Conservation (phyloP, 306 rosid species). For the Alnus rubra region DNA sequence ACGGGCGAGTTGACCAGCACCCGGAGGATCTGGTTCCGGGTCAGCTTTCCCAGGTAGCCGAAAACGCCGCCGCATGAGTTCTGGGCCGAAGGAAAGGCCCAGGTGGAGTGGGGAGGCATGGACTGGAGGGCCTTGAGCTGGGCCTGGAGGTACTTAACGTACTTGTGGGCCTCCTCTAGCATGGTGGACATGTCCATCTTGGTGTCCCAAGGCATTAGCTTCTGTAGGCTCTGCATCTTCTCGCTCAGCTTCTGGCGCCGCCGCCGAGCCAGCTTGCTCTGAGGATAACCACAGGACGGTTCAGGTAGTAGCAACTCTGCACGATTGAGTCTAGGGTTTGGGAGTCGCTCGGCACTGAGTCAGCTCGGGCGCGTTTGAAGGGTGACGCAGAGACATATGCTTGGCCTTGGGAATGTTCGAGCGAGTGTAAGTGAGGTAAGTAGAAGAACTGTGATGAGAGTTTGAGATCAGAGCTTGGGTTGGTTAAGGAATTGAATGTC, state of each 20-base stretch:
- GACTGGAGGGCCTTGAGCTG: slow-evolving; percentile 54
- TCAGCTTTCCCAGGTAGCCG: slow-evolving; percentile 55
- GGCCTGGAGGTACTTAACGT: slow-evolving; percentile 75
- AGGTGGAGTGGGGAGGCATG: slow-evolving; percentile 54
- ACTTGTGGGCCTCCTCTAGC: slow-evolving; percentile 60
- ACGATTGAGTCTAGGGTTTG: slow-evolving; percentile 24
- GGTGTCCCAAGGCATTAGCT: slow-evolving; percentile 80
- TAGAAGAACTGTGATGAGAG: slow-evolving; percentile 22
- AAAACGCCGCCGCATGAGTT: neutral
- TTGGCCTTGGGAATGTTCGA: slow-evolving; percentile 24
- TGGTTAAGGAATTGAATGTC: slow-evolving; percentile 32
- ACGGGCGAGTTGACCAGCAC: slow-evolving; percentile 75
- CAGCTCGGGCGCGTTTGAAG: slow-evolving; percentile 36
- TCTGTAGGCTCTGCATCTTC: slow-evolving; percentile 76
- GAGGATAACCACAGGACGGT: slow-evolving; percentile 21
- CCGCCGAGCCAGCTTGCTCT: slow-evolving; percentile 53
- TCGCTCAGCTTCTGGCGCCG: slow-evolving; percentile 77
- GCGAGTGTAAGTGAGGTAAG: slow-evolving; percentile 56
- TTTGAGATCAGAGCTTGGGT: neutral
- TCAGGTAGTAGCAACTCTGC: neutral
- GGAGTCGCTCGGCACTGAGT: slow-evolving; percentile 4
- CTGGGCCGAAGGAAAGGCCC: neutral
- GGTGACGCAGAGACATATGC: neutral
- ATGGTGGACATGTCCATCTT: slow-evolving; percentile 85
- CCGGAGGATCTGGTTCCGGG: slow-evolving; percentile 64